Base-by-base conservation (phyloP, 345 rosid genomes). In the Eucalyptus victrix region DNA sequence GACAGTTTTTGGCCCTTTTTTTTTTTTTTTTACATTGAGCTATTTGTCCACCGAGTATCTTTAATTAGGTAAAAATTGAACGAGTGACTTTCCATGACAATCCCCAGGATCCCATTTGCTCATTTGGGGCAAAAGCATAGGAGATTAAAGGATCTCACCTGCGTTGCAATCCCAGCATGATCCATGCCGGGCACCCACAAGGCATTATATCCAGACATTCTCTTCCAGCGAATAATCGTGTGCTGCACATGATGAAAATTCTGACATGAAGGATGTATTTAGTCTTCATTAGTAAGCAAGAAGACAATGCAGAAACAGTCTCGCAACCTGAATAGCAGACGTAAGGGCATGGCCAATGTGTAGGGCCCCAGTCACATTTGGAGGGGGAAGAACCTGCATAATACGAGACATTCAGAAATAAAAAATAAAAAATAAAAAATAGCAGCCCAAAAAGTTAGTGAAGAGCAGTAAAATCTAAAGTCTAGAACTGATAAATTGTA, bases 81-180 rank as follows among this genome's bases (percentile, higher is more conserved):
- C 8, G 2, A 34, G 80, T 1, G 12, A 69, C 81, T 15, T 65
- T n/a, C 76, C 76, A 15, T 34, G 44, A 32, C 21, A 34, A 34
- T 67, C 24, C 81, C 14, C 44, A 34, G 40, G 24, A 69, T 69
- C 24, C 44, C 44, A 69, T 69, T 34, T 69, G 80, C 80, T 32
- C 40, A 67, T 67, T 32, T 16, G 23, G 80, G 80, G 72, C 40
- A 69, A 69, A 69, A 54, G 87, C 86, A 87, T 49, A 32, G 23
- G 37, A 67, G 23, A 67, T 67, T n/a, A 67, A 67, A 67, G 40
- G 23, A n/a, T 16, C 7, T 28, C 88, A 98, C 99, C 98, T 98
- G 99, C 54, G 99, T 98, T 89, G 99, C 98, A 91, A 98, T 98
- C 91, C 99, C 99, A 89, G 99, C 99, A 93, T 98, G 99, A 90